A percentile compares a stretch with the other conserved stretches of the same genome.
These are phyloP conservation scores for Tardiomyces blankii DNA, from an alignment of 1,139 yeast genomes.

Conservation along the genomic window DNA sequence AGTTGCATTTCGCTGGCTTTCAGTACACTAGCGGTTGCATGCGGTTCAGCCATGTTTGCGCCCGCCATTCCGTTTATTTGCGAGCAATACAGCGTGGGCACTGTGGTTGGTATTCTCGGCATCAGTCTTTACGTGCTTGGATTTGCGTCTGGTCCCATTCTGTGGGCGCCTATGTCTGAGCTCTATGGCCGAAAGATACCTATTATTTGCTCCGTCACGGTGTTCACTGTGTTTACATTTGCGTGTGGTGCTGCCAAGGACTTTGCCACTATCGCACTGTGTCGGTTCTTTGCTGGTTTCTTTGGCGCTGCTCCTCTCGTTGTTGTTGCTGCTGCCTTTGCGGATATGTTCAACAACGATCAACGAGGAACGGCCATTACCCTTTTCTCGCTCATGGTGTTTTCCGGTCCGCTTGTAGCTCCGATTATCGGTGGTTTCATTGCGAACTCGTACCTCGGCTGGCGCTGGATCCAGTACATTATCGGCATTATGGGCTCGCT, in stretches of 20 bases:
- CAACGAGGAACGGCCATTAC: constrained; percentile 60
- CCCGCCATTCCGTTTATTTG: constrained; percentile 36
- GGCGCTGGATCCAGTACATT: constrained; percentile 71
- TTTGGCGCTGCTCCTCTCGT: constrained; percentile 75
- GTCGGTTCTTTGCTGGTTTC: constrained; percentile 68
- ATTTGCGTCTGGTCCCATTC: constrained; percentile 70
- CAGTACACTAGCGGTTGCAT: constrained; percentile 32
- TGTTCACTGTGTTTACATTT: constrained; percentile 50
- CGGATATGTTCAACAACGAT: constrained; percentile 55
- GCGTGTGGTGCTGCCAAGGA: constrained; percentile 67
- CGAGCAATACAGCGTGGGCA: constrained; percentile 38
- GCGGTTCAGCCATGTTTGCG: constrained; percentile 59
- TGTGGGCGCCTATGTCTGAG: constrained; percentile 78
- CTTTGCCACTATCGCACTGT: constrained; percentile 57
- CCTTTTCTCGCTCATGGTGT: constrained; percentile 52
- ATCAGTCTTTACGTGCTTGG: constrained; percentile 68
- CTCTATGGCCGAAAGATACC: constrained; percentile 59
- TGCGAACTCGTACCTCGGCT: constrained; percentile 42
- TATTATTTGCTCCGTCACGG: constrained; percentile 41
- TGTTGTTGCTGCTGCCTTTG: constrained; percentile 73
- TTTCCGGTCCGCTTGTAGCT: constrained; percentile 65
- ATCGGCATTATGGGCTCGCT: constrained; percentile 49
- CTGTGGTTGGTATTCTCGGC: constrained; percentile 49
- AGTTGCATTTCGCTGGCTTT: constrained; percentile 25
- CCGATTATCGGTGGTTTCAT: constrained; percentile 67